These are phyloP conservation scores for Elsinoe fawcettii DNA, from an alignment of 2,329 filamentous ascomycete genomes.

Conservation along the genomic window DNA sequence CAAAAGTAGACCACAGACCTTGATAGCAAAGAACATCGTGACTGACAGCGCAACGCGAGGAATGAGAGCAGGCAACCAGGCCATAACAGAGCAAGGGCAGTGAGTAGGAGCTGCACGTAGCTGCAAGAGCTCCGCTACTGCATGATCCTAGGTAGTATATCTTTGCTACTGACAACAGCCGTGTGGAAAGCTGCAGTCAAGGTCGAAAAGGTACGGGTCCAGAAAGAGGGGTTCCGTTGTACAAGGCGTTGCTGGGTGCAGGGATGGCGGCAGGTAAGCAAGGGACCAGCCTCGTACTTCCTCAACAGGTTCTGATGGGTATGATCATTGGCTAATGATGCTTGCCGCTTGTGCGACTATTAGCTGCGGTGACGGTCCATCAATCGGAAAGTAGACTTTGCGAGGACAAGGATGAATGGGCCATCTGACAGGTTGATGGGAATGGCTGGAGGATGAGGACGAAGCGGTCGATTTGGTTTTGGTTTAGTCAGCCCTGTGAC, in stretches of 20 bases:
- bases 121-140: neutral
- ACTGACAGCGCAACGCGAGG: neutral
- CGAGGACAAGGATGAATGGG: neutral
- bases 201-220: neutral
- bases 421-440: neutral
- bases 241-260: neutral
- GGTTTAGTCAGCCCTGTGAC: neutral
- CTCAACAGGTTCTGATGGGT: neutral
- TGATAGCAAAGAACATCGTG: neutral
- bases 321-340: neutral
- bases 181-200: too few relatives aligned
- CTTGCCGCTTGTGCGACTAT: neutral
- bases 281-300: neutral
- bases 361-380: too few relatives aligned
- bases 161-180: neutral
- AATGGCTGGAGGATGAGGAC: neutral
- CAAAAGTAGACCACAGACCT: neutral
- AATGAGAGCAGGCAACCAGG: too few relatives aligned
- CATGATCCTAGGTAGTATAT: too few relatives aligned
- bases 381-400: too few relatives aligned
- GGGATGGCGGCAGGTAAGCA: constrained; percentile 5
- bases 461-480: neutral
- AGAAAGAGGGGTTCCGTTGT: neutral
- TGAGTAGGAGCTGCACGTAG: neutral
- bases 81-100: constrained; percentile 2